A percentile compares a stretch with the other conserved stretches of the same genome.
These are phyloP conservation scores for Torulaspora gathmanii DNA, from an alignment of 805 yeast genomes.

Conservation along the genomic window DNA sequence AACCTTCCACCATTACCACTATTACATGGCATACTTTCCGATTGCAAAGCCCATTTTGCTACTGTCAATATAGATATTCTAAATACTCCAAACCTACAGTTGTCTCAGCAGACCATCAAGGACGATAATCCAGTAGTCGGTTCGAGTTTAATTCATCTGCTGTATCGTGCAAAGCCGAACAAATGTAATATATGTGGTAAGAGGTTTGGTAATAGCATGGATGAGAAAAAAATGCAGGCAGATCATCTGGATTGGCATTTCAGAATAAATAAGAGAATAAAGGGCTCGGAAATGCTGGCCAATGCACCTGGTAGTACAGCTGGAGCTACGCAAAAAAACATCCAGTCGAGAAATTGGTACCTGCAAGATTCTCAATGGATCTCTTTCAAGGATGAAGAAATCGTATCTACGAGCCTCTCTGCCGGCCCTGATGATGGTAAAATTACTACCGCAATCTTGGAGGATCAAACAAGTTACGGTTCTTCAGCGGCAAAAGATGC, in stretches of 20 bases:
- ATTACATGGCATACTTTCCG: conserved; percentile 25
- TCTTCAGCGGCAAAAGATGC: conserved; percentile 1
- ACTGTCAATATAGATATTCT: conserved; percentile 29
- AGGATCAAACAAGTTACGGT: conserved; percentile 9
- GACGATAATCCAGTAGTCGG: conserved; percentile 27
- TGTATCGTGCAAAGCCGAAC: conserved; percentile 48
- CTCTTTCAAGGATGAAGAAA: conserved; percentile 63
- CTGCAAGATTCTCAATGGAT: conserved; percentile 69
- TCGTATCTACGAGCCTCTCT: conserved; percentile 38
- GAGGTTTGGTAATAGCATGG: conserved; percentile 60
- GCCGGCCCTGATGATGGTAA: conserved; percentile 5
- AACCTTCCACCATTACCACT: conserved; percentile 26
- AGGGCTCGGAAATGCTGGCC: conserved; percentile 34
- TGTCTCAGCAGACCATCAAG: conserved; percentile 35
- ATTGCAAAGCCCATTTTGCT: conserved; percentile 33
- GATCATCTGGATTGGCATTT: conserved; percentile 95
- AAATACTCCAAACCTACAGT: conserved; percentile 29
- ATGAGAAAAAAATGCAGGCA: conserved; percentile 50
- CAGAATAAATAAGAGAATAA: conserved; percentile 75
- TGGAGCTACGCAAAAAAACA: conserved; percentile 32
- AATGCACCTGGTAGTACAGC: conserved; percentile 12
- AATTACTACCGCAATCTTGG: conserved; percentile 19
- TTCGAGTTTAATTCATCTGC: conserved; percentile 30
- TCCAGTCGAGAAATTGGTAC: conserved; percentile 81
- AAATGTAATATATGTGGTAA: conserved; percentile 91